Evolutionary conservation across 257 asterid species (phyloP), one percentile per base, ranked within the genome.

Genomic region (Solanum paucissectum): DNA sequence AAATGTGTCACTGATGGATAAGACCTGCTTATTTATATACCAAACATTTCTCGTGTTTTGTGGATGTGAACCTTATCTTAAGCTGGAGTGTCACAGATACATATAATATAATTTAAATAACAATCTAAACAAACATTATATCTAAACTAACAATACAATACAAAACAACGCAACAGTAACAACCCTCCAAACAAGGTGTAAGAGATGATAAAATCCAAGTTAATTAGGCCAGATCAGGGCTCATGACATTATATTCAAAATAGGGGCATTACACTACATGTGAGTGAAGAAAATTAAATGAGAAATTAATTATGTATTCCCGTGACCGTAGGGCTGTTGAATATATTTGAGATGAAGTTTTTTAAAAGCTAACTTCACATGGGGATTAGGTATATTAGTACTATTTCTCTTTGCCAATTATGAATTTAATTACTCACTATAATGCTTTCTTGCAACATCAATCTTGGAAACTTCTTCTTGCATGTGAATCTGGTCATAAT

Each of bases 331-430:
- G 82, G 82, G 68, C 42, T 9, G 82, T 85, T 85, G 82, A 85
- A 84, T 1, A 85, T 68, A 82, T 82, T 73, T 84, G 29, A 29
- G 79, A 25, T 64, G 52, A 27, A 66, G n/a, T 66, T 64, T 46
- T 0, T 32, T 38, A 37, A 9, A 85, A 69, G 81, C 18, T 34
- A 37, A 34, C 76, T 44, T 64, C 87, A 85, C 87, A 66, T 85
- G 87, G 87, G 87, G 81, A 81, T 85, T 85, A 85, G 87, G 87
- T 85, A 85, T 44, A 25, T 68, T 46, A 21, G 12, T 58, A 58
- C 11, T 21, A 12, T 33, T 32, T 84, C n/a, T 60, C 12, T 34
- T 84, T 84, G 25, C 75, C 46, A 83, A 83, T 83, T 21, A 58
- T 83, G 34, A 27, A 16, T 36, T 62, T 44, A 44, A 27, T 8